Evolutionary conservation across 106 monocot species (phyloP).

Genomic region (Triglochin maritima): DNA sequence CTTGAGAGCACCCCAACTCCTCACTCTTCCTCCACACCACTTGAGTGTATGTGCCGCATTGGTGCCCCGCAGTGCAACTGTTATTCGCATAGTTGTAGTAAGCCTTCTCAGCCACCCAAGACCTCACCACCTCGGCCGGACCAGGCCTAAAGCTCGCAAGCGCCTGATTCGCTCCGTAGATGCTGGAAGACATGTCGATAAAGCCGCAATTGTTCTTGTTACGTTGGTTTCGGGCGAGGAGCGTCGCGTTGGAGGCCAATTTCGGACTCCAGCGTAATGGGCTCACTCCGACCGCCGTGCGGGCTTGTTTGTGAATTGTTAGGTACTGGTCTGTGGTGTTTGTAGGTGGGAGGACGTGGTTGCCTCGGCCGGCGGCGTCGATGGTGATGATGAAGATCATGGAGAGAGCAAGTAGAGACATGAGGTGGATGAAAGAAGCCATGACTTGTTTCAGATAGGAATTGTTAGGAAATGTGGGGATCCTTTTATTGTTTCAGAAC

Average conservation of each 20-base stretch:
- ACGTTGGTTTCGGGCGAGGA: constrained; percentile 10
- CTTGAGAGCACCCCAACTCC: constrained; percentile 47
- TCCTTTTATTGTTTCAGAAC: no score
- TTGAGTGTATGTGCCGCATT: constrained; percentile 51
- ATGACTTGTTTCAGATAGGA: background rate
- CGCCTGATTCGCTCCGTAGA: constrained; percentile 47
- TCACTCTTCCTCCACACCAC: constrained; percentile 36
- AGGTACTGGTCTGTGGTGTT: constrained; percentile 17
- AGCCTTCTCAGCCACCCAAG: constrained; percentile 29
- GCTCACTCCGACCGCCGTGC: constrained; percentile 22
- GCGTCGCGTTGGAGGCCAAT: constrained; percentile 10
- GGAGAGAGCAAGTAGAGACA: background rate
- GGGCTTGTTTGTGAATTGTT: constrained; percentile 27
- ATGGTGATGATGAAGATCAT: background rate
- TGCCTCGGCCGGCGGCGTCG: background rate
- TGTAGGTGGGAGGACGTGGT: background rate
- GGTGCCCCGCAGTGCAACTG: constrained; percentile 28
- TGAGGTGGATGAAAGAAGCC: background rate
- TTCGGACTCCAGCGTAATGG: constrained; percentile 31
- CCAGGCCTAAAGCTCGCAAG: constrained; percentile 25
- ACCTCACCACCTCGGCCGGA: constrained; percentile 31
- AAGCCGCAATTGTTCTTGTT: constrained; percentile 24
- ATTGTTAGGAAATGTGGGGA: background rate
- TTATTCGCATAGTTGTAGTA: constrained; percentile 32
- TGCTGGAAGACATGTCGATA: constrained; percentile 25